A percentile compares a stretch with the other conserved stretches of the same genome.
phyloP scores from a whole-genome alignment of 73 alveolate species.

The Symbiodinium natans region DNA sequence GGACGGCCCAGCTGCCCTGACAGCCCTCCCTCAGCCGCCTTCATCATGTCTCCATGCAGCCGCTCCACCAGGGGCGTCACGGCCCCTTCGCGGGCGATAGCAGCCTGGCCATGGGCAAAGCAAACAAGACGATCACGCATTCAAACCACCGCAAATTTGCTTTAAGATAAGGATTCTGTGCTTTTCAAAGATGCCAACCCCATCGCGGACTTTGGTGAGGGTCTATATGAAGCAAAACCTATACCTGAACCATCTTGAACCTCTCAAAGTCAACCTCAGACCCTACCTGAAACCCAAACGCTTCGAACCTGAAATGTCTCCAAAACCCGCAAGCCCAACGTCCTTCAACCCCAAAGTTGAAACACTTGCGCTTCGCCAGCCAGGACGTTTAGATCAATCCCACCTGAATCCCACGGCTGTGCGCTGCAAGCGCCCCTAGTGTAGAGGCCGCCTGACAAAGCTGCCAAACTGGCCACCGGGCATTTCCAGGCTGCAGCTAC shows the following conservation, averaged over 20 bases:
- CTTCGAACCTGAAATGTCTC: too few relatives aligned
- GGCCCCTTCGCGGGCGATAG: slow-evolving; percentile 79
- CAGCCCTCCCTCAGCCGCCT: not conserved
- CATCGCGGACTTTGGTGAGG: too few relatives aligned
- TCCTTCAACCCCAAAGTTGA: too few relatives aligned
- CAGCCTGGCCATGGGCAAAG: too few relatives aligned
- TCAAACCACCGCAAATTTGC: too few relatives aligned
- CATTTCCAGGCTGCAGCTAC: too few relatives aligned
- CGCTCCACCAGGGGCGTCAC: slow-evolving; percentile 69
- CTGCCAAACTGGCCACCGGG: not conserved
- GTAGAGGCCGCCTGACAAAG: slow-evolving; percentile 61
- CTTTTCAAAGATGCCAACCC: not conserved
- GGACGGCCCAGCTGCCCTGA: not conserved
- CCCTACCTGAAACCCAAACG: too few relatives aligned
- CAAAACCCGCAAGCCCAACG: too few relatives aligned
- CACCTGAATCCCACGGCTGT: slow-evolving; percentile 58
- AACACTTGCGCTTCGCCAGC: not conserved
- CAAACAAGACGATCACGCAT: too few relatives aligned
- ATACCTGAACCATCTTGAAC: too few relatives aligned
- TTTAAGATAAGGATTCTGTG: not conserved
- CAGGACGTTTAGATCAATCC: not conserved
- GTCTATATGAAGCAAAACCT: too few relatives aligned
- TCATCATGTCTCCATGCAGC: slow-evolving; percentile 86
- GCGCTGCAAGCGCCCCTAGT: slow-evolving; percentile 78
- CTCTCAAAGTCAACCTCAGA: too few relatives aligned